Evolutionary conservation across 768 basidiomycete species (phyloP), one percentile per base, ranked within the genome.

Genomic region (Auricularia cornea): DNA sequence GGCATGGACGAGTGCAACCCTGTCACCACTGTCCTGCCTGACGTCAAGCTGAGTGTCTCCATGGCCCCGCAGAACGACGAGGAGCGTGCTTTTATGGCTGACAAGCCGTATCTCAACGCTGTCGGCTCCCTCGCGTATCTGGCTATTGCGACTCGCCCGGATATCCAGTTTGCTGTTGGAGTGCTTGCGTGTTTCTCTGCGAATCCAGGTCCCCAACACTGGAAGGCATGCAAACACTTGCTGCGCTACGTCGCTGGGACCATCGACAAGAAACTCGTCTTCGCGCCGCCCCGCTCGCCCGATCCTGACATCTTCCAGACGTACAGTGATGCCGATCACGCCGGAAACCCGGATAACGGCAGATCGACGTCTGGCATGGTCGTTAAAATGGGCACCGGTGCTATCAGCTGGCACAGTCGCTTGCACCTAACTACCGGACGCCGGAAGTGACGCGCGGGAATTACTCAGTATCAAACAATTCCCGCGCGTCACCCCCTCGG

Each of bases 121-220:
- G 69, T 76, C 33, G 72, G 74, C 30, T 64, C 72, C 3, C 65
- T 77, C 11, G 66, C 70, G 65, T 74, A 76, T 61, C 62, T 75
- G 0, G 65, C 75, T 2, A 60, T 76, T 2, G 69, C 68, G 5
- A 76, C 77, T 1, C 66, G 71, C 1, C 77, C 77, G 0, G 75
- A 81, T 48, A 68, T 80, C 11, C 66, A 74, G 0, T 76, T 66
- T 54, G 67, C 73, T 8, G 74, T 77, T 5, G 64, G 68, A 35
- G 28, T 59, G 0, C 71, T 80, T 1, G 67, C 35, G 8, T 14
- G 35, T 14, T 38, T 38, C 2, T 8, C 10, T 2, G 35, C 35
- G 8, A 38, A 38, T 38, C 35, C 35, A 8, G 35, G 35, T 5
- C 35, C 35, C 2, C 1, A 38, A 14, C 35, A 38, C 16, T 38